Percentiles rank a stretch among this genome's conserved stretches.
These are phyloP conservation scores for Discostella pseudostelligera DNA, from an alignment of 108 stramenopile species.

Conservation along the genomic window DNA sequence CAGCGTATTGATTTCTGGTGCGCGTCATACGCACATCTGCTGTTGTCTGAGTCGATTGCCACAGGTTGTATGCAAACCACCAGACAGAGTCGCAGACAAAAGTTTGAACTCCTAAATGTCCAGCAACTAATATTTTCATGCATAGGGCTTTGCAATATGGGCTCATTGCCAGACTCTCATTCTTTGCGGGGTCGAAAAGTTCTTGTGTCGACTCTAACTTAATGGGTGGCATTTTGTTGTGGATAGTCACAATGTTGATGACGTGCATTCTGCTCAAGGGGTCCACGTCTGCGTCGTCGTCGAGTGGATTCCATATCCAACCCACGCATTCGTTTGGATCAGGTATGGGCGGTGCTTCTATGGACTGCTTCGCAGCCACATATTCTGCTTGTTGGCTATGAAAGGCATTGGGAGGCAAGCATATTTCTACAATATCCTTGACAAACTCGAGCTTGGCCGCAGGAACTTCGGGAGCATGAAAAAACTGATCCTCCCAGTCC, in stretches of 20 bases:
- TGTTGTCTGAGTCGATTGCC: slow-evolving; percentile 10
- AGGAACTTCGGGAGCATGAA: slow-evolving; percentile 18
- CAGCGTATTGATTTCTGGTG: slow-evolving; percentile 9
- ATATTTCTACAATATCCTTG: slow-evolving; percentile 11
- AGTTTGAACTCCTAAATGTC: slow-evolving; percentile 28
- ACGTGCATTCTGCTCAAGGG: neutral
- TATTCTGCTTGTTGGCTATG: neutral
- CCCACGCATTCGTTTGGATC: slow-evolving; percentile 18
- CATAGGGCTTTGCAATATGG: slow-evolving; percentile 37
- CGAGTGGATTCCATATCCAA: slow-evolving; percentile 30
- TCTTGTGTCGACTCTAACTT: neutral
- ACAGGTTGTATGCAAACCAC: slow-evolving; percentile 38
- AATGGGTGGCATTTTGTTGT: neutral
- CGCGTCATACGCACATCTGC: neutral
- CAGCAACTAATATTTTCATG: slow-evolving; percentile 33
- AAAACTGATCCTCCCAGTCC: slow-evolving; percentile 22
- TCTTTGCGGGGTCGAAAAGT: slow-evolving; percentile 1
- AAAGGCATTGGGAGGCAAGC: neutral
- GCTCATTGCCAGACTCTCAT: slow-evolving; percentile 7
- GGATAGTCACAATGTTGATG: neutral
- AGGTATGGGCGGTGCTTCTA: slow-evolving; percentile 1
- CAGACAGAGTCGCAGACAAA: slow-evolving; percentile 42
- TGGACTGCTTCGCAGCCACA: slow-evolving; percentile 2
- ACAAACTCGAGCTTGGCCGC: slow-evolving; percentile 31
- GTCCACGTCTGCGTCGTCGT: slow-evolving; percentile 1